Base-by-base conservation (phyloP, 2,329 filamentous ascomycete species). In the Akanthomyces uredinophilus region DNA sequence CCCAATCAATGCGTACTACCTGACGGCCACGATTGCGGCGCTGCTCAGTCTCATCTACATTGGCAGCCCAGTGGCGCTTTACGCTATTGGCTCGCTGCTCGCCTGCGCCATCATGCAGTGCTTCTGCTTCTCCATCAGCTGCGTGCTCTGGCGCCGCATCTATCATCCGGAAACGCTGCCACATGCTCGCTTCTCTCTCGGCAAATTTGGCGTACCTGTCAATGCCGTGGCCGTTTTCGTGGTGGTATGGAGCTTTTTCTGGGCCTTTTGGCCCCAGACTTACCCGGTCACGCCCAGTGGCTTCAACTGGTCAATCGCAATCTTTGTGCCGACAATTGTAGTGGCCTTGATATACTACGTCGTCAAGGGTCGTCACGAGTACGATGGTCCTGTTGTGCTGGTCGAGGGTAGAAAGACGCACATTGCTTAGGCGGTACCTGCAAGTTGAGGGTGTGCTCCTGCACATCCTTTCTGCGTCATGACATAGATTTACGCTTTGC, bases 61-160 rank as follows among this genome's bases (percentile, higher is more conserved):
- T 32, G 64, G 63, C 44, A 65, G 64, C 24, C 63, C 63, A 14
- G 64, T 64, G 29, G 64, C 64, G 2, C 64, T 65, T 18, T 64
- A 64, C 27, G 64, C 64, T 39, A 64, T 65, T 5, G 57, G 53
- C 2, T 65, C 64, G 29, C 63, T 65, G 13, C 53, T 47, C 10
- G 58, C 51, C 5, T 63, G 64, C 24, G 63, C 64, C 4, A 37
- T 64, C 7, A 64, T 65, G 39, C 63, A 64, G 44, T 64, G 63
- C 50, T 65, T 63, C 35, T 57, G 32, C 24, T 44, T 65, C 16
- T 63, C 63, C 24, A 64, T 64, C 18, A 49, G 63, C 32, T 65
- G 61, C 50, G 57, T 65, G 29, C 52, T 65, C n/a, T 65, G 61
- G 61, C 61, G 63, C 27, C 53, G 63, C 6, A 60, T 64, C 5